phyloP scores from a whole-genome alignment of 1,284 basidiomycete genomes.

The Cryptococcus hybrid region DNA sequence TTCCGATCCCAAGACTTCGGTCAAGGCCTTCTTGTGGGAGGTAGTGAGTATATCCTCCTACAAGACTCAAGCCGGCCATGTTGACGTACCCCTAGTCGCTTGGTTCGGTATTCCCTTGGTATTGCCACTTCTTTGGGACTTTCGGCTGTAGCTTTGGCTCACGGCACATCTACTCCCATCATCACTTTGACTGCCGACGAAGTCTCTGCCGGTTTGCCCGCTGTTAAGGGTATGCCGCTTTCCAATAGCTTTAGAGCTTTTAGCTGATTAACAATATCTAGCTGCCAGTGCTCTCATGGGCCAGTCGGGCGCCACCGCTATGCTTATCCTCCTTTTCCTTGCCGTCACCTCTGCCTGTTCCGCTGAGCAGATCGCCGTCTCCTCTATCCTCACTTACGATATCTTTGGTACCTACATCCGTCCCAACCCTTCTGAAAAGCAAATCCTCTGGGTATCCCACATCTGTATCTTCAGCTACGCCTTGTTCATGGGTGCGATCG shows the following conservation, averaged over 20 bases:
- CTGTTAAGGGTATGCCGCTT: conserved; percentile 49
- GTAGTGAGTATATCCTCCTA: too few species aligned
- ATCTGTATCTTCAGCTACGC: conserved; percentile 65
- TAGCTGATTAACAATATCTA: conserved; percentile 26
- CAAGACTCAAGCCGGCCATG: too few species aligned
- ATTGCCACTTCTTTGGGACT: conserved; percentile 61
- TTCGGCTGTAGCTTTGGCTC: conserved; percentile 69
- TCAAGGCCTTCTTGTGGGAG: conserved; percentile 75
- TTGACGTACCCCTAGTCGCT: conserved; percentile 52
- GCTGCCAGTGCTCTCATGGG: conserved; percentile 77
- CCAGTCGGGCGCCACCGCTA: conserved; percentile 62
- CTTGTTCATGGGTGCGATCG: conserved; percentile 74
- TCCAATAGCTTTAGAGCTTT: conserved; percentile 3
- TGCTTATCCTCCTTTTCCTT: conserved; percentile 50
- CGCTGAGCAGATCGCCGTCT: conserved; percentile 87
- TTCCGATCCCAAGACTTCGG: conserved; percentile 72
- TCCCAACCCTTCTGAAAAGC: conserved; percentile 58
- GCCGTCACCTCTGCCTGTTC: conserved; percentile 79
- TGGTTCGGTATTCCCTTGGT: conserved; percentile 84
- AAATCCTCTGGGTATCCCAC: conserved; percentile 58
- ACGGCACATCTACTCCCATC: conserved; percentile 52
- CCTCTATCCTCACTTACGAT: conserved; percentile 74
- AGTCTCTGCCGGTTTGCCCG: conserved; percentile 79
- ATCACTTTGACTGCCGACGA: conserved; percentile 60
- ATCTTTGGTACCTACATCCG: conserved; percentile 62